Conservation (phyloP, 768 basidiomycete genomes). For the Suillus decipiens region DNA sequence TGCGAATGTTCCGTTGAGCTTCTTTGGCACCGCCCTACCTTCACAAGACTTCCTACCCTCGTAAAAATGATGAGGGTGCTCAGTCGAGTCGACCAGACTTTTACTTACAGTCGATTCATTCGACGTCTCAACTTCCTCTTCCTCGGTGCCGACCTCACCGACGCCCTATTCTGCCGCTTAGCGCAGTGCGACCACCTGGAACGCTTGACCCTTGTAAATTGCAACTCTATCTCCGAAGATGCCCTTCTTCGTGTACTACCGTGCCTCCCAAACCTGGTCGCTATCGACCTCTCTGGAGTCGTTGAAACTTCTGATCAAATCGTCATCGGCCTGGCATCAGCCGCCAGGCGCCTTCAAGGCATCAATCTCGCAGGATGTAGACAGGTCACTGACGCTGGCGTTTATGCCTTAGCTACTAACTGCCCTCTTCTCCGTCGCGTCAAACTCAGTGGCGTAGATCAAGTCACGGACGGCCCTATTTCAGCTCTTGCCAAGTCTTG, state of each 20-base stretch:
- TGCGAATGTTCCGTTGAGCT: constrained; percentile 95
- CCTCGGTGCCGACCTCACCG: constrained; percentile 67
- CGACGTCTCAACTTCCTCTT: constrained; percentile 88
- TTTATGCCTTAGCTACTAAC: constrained; percentile 72
- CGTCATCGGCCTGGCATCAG: constrained; percentile 66
- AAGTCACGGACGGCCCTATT: constrained; percentile 76
- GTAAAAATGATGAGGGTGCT: constrained; percentile 79
- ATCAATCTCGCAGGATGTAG: constrained; percentile 88
- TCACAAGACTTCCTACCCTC: constrained; percentile 69
- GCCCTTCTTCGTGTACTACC: constrained; percentile 67
- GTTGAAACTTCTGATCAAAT: constrained; percentile 68
- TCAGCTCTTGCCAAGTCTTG: constrained; percentile 76
- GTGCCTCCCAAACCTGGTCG: constrained; percentile 73
- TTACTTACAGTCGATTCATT: constrained; percentile 86
- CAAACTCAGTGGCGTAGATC: constrained; percentile 79
- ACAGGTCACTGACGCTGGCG: constrained; percentile 73
- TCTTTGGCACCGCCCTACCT: constrained; percentile 88
- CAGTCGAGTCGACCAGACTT: constrained; percentile 63
- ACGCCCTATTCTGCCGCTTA: constrained; percentile 73
- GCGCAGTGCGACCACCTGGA: constrained; percentile 79
- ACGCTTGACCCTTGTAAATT: constrained; percentile 85
- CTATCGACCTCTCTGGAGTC: constrained; percentile 83
- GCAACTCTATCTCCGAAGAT: constrained; percentile 63
- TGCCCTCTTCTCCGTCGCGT: constrained; percentile 85
- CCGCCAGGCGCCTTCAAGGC: constrained; percentile 81